Percentiles rank a stretch among this genome's conserved stretches.
Conservation (phyloP, 768 basidiomycete species). For the Trametes meyenii region DNA sequence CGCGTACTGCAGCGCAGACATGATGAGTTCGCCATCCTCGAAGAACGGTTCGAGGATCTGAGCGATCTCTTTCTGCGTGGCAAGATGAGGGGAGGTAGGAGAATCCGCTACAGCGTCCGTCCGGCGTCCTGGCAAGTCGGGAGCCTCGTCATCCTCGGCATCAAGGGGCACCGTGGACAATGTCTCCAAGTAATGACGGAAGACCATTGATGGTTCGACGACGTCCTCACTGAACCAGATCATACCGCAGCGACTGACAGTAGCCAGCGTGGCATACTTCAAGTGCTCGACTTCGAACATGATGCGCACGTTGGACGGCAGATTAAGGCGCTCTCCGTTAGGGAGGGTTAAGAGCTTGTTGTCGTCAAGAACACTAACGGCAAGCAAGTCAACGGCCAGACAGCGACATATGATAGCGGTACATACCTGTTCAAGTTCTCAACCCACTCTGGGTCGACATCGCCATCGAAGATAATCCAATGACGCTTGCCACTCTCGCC, state of each 20-base stretch:
- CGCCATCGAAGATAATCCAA: slow-evolving; percentile 99
- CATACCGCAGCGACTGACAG: slow-evolving; percentile 99
- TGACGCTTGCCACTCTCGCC: slow-evolving; percentile 96
- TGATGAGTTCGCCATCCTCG: slow-evolving; percentile 78
- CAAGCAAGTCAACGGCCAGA: not conserved
- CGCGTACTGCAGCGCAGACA: slow-evolving; percentile 76
- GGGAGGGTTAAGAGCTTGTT: slow-evolving; percentile 97
- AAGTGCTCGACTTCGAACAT: slow-evolving; percentile 99
- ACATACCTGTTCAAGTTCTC: slow-evolving; percentile 96
- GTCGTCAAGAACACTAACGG: slow-evolving; percentile 91
- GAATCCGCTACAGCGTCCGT: slow-evolving; percentile 53
- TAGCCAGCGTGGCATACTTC: slow-evolving; percentile 94
- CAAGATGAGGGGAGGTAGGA: slow-evolving; percentile 61
- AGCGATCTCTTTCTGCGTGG: slow-evolving; percentile 76
- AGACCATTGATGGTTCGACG: slow-evolving; percentile 89
- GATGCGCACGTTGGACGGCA: slow-evolving; percentile 95
- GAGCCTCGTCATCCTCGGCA: slow-evolving; percentile 82
- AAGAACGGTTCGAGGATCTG: slow-evolving; percentile 82
- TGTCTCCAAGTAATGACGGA: slow-evolving; percentile 82
- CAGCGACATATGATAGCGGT: not conserved
- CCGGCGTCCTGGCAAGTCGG: slow-evolving; percentile 65
- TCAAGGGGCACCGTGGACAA: slow-evolving; percentile 78
- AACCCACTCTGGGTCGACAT: slow-evolving; percentile 99
- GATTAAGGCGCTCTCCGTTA: slow-evolving; percentile 96
- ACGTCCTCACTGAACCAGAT: slow-evolving; percentile 99